These are phyloP conservation scores for Fusarium tupiense DNA, from an alignment of 2,329 filamentous ascomycete genomes.

Conservation along the genomic window DNA sequence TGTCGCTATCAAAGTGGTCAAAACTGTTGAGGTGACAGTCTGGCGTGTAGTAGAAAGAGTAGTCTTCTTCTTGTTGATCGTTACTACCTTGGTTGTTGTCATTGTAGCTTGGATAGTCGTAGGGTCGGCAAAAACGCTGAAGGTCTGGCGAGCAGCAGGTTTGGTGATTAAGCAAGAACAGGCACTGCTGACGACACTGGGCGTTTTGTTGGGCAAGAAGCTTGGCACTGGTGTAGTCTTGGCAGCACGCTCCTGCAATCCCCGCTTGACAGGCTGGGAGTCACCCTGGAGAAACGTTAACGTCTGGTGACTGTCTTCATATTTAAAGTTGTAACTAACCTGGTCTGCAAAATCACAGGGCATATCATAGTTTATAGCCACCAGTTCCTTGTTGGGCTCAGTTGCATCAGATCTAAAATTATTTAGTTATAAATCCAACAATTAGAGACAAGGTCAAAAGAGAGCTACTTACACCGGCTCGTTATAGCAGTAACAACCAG, in stretches of 20 bases:
- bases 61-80: background rate
- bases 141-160: background rate
- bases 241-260: background rate
- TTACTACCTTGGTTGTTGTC: background rate
- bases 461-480: background rate
- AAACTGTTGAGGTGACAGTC: background rate
- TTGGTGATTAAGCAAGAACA: background rate
- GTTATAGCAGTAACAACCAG: background rate
- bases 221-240: background rate
- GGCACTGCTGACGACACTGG: background rate
- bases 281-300: background rate
- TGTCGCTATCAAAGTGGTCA: background rate
- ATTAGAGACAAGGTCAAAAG: background rate
- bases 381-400: background rate
- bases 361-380: background rate
- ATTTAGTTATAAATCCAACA: background rate
- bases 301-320: background rate
- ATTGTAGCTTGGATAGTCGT: background rate
- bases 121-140: background rate
- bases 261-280: background rate
- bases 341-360: background rate
- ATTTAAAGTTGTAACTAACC: background rate
- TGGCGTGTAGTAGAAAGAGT: background rate
- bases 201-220: background rate
- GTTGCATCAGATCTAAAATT: background rate